These are phyloP conservation scores for Cutaneotrichosporon cyanovorans DNA, from an alignment of 1,284 basidiomycete species.

Conservation along the genomic window DNA sequence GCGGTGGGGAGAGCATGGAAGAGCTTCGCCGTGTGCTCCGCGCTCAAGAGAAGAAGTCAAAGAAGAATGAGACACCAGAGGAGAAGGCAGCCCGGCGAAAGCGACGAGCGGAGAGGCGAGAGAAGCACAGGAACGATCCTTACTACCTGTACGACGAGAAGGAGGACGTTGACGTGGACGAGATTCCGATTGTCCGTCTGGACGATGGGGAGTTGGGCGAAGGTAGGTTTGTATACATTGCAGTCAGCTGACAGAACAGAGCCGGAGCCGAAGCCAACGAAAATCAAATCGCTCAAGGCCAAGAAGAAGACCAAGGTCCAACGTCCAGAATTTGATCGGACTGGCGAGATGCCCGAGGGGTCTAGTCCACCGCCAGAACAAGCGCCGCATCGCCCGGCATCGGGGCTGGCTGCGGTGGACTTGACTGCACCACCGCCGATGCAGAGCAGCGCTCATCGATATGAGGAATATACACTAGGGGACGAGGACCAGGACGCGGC, in stretches of 20 bases:
- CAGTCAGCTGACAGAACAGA: constrained; percentile 40
- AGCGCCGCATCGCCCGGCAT: background rate
- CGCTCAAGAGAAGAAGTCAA: constrained; percentile 37
- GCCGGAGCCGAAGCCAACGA: constrained; percentile 31
- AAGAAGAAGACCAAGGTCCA: constrained; percentile 22
- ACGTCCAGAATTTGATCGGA: constrained; percentile 54
- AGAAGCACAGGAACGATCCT: constrained; percentile 70
- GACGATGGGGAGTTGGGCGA: constrained; percentile 50
- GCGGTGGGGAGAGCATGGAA: constrained; percentile 43
- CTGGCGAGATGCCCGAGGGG: constrained; percentile 75
- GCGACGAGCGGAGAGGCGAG: constrained; percentile 66
- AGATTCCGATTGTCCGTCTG: constrained; percentile 73
- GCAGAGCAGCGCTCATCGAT: constrained; percentile 34
- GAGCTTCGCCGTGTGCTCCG: constrained; percentile 44
- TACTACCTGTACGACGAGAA: constrained; percentile 62
- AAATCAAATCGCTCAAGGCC: background rate
- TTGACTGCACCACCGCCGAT: constrained; percentile 5
- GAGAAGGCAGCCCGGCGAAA: constrained; percentile 46
- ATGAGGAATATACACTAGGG: constrained; percentile 56
- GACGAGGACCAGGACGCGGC: constrained; percentile 46
- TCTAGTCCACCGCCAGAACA: constrained; percentile 35
- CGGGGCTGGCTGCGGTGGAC: constrained; percentile 40
- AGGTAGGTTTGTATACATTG: constrained; percentile 14
- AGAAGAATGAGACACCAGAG: constrained; percentile 33
- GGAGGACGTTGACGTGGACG: constrained; percentile 68